Evolutionary conservation across 1,284 basidiomycete genomes (phyloP).

Genomic region (Coriolopsis trogii): DNA sequence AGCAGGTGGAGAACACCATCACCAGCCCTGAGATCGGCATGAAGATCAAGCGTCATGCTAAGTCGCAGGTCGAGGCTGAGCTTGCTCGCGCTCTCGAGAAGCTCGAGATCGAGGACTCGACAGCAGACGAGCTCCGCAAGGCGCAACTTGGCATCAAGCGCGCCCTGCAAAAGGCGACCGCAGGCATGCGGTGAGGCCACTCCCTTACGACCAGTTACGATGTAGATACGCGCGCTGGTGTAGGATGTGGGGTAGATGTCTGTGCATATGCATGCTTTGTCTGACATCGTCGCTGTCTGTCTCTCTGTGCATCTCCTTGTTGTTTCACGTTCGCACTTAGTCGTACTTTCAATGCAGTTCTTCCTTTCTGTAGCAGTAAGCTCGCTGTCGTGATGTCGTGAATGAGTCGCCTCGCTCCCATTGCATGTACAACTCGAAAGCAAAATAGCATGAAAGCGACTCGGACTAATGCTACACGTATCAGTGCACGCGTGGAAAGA

Average conservation of each 20-base stretch:
- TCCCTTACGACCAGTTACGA: slow-evolving; percentile 11
- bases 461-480: slow-evolving; percentile 2
- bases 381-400: slow-evolving; percentile 11
- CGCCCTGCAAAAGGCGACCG: slow-evolving; percentile 94
- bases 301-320: slow-evolving; percentile 22
- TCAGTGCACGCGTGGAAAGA: not conserved
- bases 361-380: slow-evolving; percentile 18
- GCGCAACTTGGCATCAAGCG: slow-evolving; percentile 92
- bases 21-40: slow-evolving; percentile 93
- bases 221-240: slow-evolving; percentile 16
- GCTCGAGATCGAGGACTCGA: slow-evolving; percentile 92
- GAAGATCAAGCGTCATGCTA: slow-evolving; percentile 97
- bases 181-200: slow-evolving; percentile 65
- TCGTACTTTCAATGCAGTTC: slow-evolving; percentile 24
- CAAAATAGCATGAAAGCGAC: slow-evolving; percentile 1
- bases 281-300: slow-evolving; percentile 21
- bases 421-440: not conserved
- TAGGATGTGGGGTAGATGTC: slow-evolving; percentile 17
- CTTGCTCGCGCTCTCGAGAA: slow-evolving; percentile 96
- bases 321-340: slow-evolving; percentile 24
- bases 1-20: slow-evolving; percentile 93
- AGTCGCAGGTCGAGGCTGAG: slow-evolving; percentile 91
- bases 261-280: slow-evolving; percentile 14
- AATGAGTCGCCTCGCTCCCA: not conserved
- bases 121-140: slow-evolving; percentile 92